Evolutionary conservation across 2,329 filamentous ascomycete genomes (phyloP), one percentile per base, ranked within the genome.

Genomic region (Fusarium mundagurra): DNA sequence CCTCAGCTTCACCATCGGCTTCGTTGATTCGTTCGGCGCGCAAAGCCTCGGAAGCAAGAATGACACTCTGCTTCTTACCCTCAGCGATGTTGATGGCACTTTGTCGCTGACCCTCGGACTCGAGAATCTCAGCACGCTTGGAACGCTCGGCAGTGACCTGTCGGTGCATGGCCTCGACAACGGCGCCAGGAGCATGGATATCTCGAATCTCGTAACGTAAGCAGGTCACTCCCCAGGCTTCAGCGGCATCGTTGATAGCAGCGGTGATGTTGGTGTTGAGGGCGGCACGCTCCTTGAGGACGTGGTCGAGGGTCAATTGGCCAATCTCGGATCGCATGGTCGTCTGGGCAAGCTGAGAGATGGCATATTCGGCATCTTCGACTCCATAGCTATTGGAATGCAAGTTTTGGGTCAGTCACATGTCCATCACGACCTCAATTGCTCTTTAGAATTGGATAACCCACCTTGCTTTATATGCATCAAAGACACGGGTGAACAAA

Each of bases 271-370:
- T 98, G 75, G 91, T 95, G 87, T 99, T 99, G 76, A 99, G 92
- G 27, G 95, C 94, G 7, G 95, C 94, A 74, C 96, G 94, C 88
- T 99, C 96, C 83, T 98, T 98, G 67, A 99, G 90, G 50, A 99
- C 96, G 84, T 99, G 96, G 84, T 99, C 96, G 78, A 99, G 93
- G 2, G 94, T 94, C 69, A 99, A 89, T 84, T 98, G 96, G 74
- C 96, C 96, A 79, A 99, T 99, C 84, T 99, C 96, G 80, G 93
- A 97, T 79, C 96, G 94, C 96, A 99, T 99, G 1, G 96, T 98
- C 17, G 96, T 99, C 85, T 99, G 96, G 22, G 96, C 96, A 53
- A 99, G 92, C 82, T 99, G 96, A 14, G 94, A 96, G 82, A 99
- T 98, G 83, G 96, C 96, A 83, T 99, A 99, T 83, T 99, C 96